These are phyloP conservation scores for Cymbidium sinense DNA, from an alignment of 106 monocot species.

Conservation along the genomic window DNA sequence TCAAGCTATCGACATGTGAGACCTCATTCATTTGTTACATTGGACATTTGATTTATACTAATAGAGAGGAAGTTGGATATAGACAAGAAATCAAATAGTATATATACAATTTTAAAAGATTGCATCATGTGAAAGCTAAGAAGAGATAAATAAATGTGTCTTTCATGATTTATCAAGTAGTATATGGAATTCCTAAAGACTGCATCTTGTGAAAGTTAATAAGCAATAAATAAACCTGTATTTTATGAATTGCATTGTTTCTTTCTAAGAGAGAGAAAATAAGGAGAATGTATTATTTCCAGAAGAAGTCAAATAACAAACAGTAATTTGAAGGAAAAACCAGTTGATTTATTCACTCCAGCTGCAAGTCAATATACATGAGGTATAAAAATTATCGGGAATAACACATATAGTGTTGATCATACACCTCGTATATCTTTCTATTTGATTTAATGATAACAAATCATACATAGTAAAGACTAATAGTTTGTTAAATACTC, in stretches of 20 bases:
- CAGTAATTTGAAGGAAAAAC: neutral
- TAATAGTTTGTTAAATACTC: too few species aligned
- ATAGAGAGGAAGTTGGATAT: neutral
- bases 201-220: neutral
- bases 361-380: neutral
- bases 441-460: too few species aligned
- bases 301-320: too few species aligned
- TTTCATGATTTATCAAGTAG: neutral
- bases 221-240: neutral
- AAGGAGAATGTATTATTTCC: neutral
- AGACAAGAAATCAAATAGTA: neutral
- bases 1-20: neutral
- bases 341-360: neutral
- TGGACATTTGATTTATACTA: neutral
- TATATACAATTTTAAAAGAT: neutral
- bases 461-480: too few species aligned
- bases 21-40: neutral
- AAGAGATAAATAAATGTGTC: neutral
- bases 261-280: neutral
- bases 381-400: neutral
- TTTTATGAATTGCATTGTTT: neutral
- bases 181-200: neutral
- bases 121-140: neutral
- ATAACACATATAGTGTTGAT: too few species aligned
- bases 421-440: too few species aligned